Evolutionary conservation across 163 green algal genomes (phyloP), one percentile per base, ranked within the genome.

Genomic region (Volvox carteri): DNA sequence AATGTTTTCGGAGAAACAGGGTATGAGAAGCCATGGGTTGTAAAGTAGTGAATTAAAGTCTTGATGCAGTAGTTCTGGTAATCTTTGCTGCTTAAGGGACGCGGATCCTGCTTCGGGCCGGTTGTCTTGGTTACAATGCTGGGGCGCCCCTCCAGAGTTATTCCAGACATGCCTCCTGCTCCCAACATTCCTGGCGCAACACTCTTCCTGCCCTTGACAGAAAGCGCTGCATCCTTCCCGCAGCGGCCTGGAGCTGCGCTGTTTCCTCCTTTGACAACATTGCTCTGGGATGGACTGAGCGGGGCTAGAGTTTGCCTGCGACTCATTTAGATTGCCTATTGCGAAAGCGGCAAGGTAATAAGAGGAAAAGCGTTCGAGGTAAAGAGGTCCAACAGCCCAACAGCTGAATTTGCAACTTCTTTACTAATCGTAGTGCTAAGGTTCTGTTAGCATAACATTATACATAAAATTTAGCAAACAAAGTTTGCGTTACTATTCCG

Each of bases 41-140:
- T 95, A 12, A 98, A 91, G 92, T 98, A 99, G 0, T 92, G 86
- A 56, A 99, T 98, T 46, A 99, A 89, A 4, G 78, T 93, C 33
- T 93, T 90, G 39, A 97, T 94, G 92, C 96, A 98, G 46, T 91
- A 86, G 48, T 92, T 83, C 77, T 97, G 93, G 79, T 95, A 99
- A 48, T 87, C 92, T 86, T 98, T 98, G 93, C 98, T 96, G 54
- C 65, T 94, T 37, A 99, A 56, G 5, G 97, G 96, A 3, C 97
- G 92, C 0, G 96, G 97, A 93, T 99, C 97, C 8, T 78, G 72
- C 84, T 96, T 96, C 0, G 93, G 79, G 12, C 93, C 94, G 58
- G 46, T 79, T 1, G 78, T 60, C 74, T 93, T 94, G 6, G 54
- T 65, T 4, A 92, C 94, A 1, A 94, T 92, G 81, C 94, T 96